Evolutionary conservation across 768 basidiomycete genomes (phyloP).

Genomic region (Mycena polygramma): DNA sequence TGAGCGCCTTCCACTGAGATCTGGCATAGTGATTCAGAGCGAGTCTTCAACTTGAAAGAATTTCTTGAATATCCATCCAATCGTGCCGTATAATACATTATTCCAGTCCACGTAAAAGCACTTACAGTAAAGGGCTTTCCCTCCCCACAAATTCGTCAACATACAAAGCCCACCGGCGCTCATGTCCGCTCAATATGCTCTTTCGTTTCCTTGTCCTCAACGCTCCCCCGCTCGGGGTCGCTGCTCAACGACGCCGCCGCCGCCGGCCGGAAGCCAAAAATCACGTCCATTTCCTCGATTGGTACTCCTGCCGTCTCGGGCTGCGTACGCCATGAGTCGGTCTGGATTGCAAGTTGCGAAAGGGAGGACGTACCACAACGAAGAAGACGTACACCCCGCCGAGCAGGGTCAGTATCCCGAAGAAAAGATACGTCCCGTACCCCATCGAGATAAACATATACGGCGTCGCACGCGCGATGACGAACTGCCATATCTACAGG

Average conservation of each 20-base stretch:
- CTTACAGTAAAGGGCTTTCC: too few species aligned
- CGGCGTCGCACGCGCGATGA: conserved; percentile 27
- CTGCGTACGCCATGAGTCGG: not conserved
- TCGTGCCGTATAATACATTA: too few species aligned
- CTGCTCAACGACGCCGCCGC: not conserved
- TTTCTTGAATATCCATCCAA: too few species aligned
- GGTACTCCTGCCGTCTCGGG: conserved; percentile 25
- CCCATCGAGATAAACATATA: conserved; percentile 26
- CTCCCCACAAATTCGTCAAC: not conserved
- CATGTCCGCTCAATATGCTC: conserved; percentile 19
- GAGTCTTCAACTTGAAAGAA: too few species aligned
- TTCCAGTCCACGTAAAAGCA: too few species aligned
- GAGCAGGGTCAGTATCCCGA: conserved; percentile 13
- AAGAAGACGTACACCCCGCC: conserved; percentile 15
- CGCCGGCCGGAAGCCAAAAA: conserved; percentile 14
- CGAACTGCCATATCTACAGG: conserved; percentile 22
- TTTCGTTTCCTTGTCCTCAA: conserved; percentile 12
- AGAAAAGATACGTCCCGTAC: conserved; percentile 24
- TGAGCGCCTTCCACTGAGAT: too few species aligned
- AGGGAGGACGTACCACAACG: conserved; percentile 7
- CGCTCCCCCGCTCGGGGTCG: conserved; percentile 15
- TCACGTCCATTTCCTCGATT: conserved; percentile 21
- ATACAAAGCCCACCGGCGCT: not conserved
- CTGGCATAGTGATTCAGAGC: too few species aligned
- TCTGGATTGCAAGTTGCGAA: not conserved